Evolutionary conservation across 176 grass and related monocot genomes (phyloP), one percentile per base, ranked within the genome.

Genomic region (Musa acuminata): DNA sequence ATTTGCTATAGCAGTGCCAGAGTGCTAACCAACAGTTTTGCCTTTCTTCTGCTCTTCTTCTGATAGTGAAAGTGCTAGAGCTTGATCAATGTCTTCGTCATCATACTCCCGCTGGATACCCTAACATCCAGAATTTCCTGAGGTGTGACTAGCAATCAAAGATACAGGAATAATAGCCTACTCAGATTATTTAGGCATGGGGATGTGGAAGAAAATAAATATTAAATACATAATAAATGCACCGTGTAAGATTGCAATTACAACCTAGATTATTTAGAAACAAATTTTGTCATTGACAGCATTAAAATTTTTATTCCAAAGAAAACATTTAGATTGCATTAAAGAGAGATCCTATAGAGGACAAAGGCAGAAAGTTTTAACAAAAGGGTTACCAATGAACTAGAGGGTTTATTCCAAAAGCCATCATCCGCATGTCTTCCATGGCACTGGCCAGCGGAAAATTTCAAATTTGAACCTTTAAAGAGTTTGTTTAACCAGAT

Each of bases 11-110:
- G 35, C 35, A 43, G 5, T 43, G 73, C 27, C 13, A 24, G 24
- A 81, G 53, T 68, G 89, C 90, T 85, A 85, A 99, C 95, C 95
- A 79, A 89, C 67, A 55, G 78, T 68, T 49, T 91, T 93, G 73
- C 84, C 88, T 77, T 94, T 99, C 49, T 83, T 51, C 29, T 80
- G 84, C 65, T 89, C 90, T 89, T 85, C 85, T 81, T 92, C 89
- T 26, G 75, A 72, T 76, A 96, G 79, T 48, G 92, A 96, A 75
- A 96, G 81, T 64, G 92, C 92, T 85, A 96, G 92, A 82, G 92
- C 92, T 84, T 21, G 89, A 80, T 92, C 85, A 5, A 92, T 84
- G 49, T 96, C 92, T 87, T 96, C 92, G 84, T 83, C 89, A 51
- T 84, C 87, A 52, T 73, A 81, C 50, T 77, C 86, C 71, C 80